Evolutionary conservation across 768 basidiomycete genomes (phyloP), one percentile per base, ranked within the genome.

Genomic region (Fomitopsis serialis): DNA sequence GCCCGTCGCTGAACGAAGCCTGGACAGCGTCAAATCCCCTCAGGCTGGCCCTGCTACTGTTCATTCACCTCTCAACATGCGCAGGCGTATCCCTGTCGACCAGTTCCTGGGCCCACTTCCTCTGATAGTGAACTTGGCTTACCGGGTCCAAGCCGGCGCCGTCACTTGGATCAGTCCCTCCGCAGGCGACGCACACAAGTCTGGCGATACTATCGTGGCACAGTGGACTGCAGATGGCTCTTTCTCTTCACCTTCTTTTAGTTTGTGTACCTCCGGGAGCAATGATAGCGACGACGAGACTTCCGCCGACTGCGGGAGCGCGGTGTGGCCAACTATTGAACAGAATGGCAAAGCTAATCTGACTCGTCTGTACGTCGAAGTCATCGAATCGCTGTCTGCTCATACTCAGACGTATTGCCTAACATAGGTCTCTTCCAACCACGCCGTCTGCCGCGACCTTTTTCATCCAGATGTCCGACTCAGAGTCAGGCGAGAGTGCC

Each of bases 221-320:
- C 55, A 66, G 35, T 72, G 72, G 72, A 61, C 46, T 19, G 42
- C 64, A 2, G 47, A 59, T 1, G 50, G 61, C 22, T 40, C 37
- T 19, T 55, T 70, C 22, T 61, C 63, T 13, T 68, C 70, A 10
- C 72, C 72, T 8, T 66, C 70, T 0, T 69, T 73, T 55, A 62
- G 61, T 43, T 64, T 73, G 15, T 73, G 72, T 51, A 53, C 56
- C 15, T 48, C 50, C n/a, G 15, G 35, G 11, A 7, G 6, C 36
- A 35, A 42, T n/a, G 49, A 25, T 24, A 36, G 35, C 12, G 50
- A 27, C 23, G 36, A 45, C 43, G 42, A 52, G 7, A 45, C 45
- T 12, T 27, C n/a, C 4, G 29, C 15, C 11, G 53, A 53, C 5
- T 69, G 67, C 42, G 67, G 67, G 0, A 35, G 48, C 12, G 57